Base-by-base conservation (phyloP, 768 basidiomycete species). In the Filobasidium floriforme region DNA sequence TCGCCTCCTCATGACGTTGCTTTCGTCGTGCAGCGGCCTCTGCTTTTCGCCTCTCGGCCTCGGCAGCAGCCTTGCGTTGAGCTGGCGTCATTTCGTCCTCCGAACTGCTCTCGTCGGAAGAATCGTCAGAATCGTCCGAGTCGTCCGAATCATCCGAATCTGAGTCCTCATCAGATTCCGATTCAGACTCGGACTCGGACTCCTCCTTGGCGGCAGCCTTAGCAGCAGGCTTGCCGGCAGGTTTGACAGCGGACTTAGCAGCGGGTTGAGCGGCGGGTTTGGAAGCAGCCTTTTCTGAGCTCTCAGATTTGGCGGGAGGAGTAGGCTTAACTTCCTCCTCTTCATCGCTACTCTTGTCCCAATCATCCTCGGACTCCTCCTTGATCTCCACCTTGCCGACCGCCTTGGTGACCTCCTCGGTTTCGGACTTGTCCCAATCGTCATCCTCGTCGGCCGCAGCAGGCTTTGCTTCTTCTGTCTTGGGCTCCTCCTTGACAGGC, bases 1-100 rank as follows among this genome's bases (percentile, higher is more conserved):
- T 78, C 15, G 96, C 93, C 32, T 85, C 88, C 77, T 89, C 86
- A 71, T 88, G 88, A 10, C 88, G 87, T 73, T 91, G 88, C 54
- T 85, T 84, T 61, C 81, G 84, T 52, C 91, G 85, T 22, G 84
- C 88, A 41, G 87, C 87, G n/a, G 92, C 91, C 69, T 89, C 88
- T 0, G 86, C 87, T 80, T 92, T 94, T 69, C 82, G 82, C 77
- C 88, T 84, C 63, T 73, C 72, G 24, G 68, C 64, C 52, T 75
- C 75, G 22, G 22, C 18, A 22, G 85, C 85, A 11, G 84, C 84
- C 73, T 86, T 77, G 68, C 83, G 85, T 78, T 92, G 87, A 4
- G 85, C 79, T 29, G 79, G 82, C 1, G 88, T 87, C 75, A 89
- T 80, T 54, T 85, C 88, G 63, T 87, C 87, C 24, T 74, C 72